Evolutionary conservation across 257 asterid genomes (phyloP), one percentile per base, ranked within the genome.

Genomic region (Plectranthus barbatus): DNA sequence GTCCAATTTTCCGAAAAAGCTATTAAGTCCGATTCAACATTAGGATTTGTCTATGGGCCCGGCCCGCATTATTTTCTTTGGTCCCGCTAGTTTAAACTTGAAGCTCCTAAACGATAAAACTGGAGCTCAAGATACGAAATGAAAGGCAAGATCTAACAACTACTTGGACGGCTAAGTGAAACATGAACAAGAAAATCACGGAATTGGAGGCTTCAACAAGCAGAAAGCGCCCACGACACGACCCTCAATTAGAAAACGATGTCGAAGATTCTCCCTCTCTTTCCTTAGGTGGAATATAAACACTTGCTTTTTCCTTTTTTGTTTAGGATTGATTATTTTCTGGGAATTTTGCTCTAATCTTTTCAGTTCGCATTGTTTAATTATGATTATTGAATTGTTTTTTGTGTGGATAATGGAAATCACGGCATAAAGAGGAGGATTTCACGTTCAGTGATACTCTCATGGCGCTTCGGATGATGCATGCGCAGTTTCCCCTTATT

Each of bases 401-500:
- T 7, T 23, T 23, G 29, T 1, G 33, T 44, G 12, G 11, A 46
- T 2, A 17, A 49, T 58, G 80, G 53, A 33, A 17, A 49, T 58
- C 76, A 47, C 24, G 71, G 41, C 14, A 48, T 72, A 9, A 78
- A 84, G 99, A 80, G 81, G 94, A 85, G 44, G 70, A 77, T 80
- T 73, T 85, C 45, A 75, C 58, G 19, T 87, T 93, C 76, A 87
- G 81, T 66, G 97, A 90, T 54, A 87, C 96, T 9, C 73, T 84
- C 45, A 86, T 93, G 73, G 99, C 96, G 64, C 94, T 93, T 78
- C 95, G 66, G 20, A 93, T 90, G 82, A 93, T 93, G 97, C 90
- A 79, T 34, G 89, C 95, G 48, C 99, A 90, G 78, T 90, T 93
- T 66, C 97, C 99, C 68, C 82, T 21, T 41, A 69, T 78, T 7